Evolutionary conservation across 208 protist species (phyloP).

Genomic region (Spongospora subterranea): DNA sequence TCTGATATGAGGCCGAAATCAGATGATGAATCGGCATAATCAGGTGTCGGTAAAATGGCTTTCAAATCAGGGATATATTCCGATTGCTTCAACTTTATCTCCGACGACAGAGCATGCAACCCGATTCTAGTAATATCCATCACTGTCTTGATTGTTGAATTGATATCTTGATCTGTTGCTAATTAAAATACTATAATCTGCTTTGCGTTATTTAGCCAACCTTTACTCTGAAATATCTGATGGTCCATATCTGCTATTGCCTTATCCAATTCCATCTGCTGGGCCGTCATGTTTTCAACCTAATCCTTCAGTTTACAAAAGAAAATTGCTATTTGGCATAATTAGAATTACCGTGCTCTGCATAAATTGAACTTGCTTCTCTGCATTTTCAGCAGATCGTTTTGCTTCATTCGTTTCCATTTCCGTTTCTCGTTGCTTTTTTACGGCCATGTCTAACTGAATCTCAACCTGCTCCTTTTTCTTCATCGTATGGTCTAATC

Average conservation of each 20-base stretch:
- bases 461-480: slow-evolving; percentile 14
- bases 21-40: not conserved
- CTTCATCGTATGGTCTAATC: not conserved
- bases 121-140: not conserved
- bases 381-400: not conserved
- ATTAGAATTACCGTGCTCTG: not conserved
- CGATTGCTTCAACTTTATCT: not conserved
- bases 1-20: not conserved
- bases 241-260: slow-evolving; percentile 5
- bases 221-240: slow-evolving; percentile 40
- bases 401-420: not conserved
- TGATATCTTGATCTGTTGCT: slow-evolving; percentile 36
- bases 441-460: not conserved
- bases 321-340: not conserved
- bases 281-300: not conserved
- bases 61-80: not conserved
- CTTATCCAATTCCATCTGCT: not conserved
- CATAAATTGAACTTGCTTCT: not conserved
- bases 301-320: not conserved
- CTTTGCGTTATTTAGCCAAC: not conserved
- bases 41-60: not conserved
- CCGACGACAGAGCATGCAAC: not conserved
- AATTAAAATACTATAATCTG: not conserved
- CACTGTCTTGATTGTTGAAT: slow-evolving; percentile 6
- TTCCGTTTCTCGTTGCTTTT: not conserved